Evolutionary conservation across 2,329 filamentous ascomycete genomes (phyloP), one percentile per base, ranked within the genome.

Genomic region (Endocalyx cinctus): DNA sequence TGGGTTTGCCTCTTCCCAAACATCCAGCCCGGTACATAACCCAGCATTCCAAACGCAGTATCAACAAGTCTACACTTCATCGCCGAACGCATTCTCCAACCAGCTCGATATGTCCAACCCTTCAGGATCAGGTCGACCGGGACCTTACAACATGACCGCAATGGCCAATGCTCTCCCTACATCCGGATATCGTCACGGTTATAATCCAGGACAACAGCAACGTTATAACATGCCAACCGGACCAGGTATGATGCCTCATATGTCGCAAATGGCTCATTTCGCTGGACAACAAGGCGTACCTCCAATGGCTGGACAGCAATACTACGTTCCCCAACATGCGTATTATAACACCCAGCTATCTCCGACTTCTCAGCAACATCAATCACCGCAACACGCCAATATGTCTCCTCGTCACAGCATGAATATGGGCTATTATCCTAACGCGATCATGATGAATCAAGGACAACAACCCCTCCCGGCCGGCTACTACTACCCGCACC

Each of bases 111-210:
- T 69, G 59, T 29, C 53, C 29, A 51, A 56, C 31, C 30, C 43
- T 17, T 60, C 59, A 42, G 54, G 44, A 11, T 44, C 47, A 19
- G 36, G 33, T 15, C 56, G 56, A 25, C 43, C 51, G 19, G 55
- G 59, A 5, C 54, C 60, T 6, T 75, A 69, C 51, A 70, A 68
- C 43, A 71, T 74, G 69, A 53, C 46, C 14, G 42, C 55, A 12
- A 63, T 76, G 59, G 54, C 56, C 18, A 63, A 57, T 41, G 52
- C 66, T 30, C 54, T 74, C 18, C 70, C 70, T 0, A 59, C 62
- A 20, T 39, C 54, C 16, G 51, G 48, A 6, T 70, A 66, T 45
- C 60, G 60, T 36, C 53, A 55, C 18, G 52, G 50, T 7, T 64
- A 63, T 26, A 63, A 64, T 31, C 46, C 53, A 25, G 59, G 59